phyloP scores from a whole-genome alignment of 495 filamentous ascomycete species.

The Acidiella bohemica region DNA sequence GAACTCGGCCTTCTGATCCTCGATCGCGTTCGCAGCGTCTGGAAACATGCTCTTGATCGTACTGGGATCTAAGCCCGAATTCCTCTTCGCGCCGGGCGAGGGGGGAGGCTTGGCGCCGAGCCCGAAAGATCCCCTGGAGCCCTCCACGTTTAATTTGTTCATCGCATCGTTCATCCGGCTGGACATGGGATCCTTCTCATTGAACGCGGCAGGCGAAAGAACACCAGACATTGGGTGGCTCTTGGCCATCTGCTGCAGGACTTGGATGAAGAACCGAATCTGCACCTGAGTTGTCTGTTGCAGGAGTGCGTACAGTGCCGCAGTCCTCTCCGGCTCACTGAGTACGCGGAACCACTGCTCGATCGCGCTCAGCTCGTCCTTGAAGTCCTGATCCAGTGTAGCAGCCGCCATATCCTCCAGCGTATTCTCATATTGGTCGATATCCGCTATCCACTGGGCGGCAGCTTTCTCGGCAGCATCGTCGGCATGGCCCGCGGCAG shows the following conservation, averaged over 20 bases:
- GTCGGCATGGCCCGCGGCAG: slow-evolving; percentile 54
- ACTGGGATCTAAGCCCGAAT: slow-evolving; percentile 79
- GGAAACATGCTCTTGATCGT: slow-evolving; percentile 99
- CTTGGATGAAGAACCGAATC: slow-evolving; percentile 97
- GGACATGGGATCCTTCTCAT: slow-evolving; percentile 96
- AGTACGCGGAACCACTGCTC: slow-evolving; percentile 99
- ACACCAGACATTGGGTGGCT: slow-evolving; percentile 95
- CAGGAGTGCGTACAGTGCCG: slow-evolving; percentile 83
- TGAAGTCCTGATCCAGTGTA: slow-evolving; percentile 96
- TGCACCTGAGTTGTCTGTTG: slow-evolving; percentile 99
- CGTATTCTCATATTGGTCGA: slow-evolving; percentile 94
- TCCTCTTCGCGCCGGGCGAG: slow-evolving; percentile 67
- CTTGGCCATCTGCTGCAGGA: slow-evolving; percentile 96
- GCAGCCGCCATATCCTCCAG: slow-evolving; percentile 98
- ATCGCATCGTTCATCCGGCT: slow-evolving; percentile 95
- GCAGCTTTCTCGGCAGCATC: slow-evolving; percentile 86
- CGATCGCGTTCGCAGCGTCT: slow-evolving; percentile 92
- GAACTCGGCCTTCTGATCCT: slow-evolving; percentile 93
- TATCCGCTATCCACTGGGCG: slow-evolving; percentile 97
- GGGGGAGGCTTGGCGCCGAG: slow-evolving; percentile 58
- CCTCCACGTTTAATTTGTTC: slow-evolving; percentile 79
- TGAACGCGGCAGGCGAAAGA: slow-evolving; percentile 86
- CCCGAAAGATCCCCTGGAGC: slow-evolving; percentile 61
- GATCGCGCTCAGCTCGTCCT: slow-evolving; percentile 95
- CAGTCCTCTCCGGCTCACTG: slow-evolving; percentile 90